Evolutionary conservation across 2,329 filamentous ascomycete genomes (phyloP).

Genomic region (Colletotrichum ledebouriae): DNA sequence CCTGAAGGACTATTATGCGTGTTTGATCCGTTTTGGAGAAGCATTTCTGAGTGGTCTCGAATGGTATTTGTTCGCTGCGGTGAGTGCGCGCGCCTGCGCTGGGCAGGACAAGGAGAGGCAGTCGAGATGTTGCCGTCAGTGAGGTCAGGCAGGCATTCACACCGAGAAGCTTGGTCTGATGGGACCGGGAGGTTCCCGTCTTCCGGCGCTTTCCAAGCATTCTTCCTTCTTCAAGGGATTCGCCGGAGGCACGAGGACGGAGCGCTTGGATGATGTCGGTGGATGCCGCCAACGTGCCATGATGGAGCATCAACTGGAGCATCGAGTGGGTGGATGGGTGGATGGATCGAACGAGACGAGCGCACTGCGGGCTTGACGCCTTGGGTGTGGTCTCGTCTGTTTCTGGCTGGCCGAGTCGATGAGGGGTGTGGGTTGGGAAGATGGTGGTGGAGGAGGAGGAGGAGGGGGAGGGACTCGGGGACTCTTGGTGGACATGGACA

Average conservation of each 20-base stretch:
- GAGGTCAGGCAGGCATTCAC: not conserved
- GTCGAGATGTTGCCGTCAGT: slow-evolving; percentile 13
- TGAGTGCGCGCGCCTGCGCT: slow-evolving; percentile 6
- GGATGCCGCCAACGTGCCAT: slow-evolving; percentile 18
- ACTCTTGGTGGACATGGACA: not conserved
- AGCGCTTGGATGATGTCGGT: slow-evolving; percentile 26
- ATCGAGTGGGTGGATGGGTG: not conserved
- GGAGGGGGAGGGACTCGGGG: not conserved
- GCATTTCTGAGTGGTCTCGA: not conserved
- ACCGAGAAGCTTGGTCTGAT: not conserved
- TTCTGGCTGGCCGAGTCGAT: not conserved
- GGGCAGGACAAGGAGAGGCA: not conserved
- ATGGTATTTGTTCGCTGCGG: not conserved
- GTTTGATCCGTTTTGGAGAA: not conserved
- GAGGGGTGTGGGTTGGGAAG: not conserved
- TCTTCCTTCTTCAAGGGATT: not conserved
- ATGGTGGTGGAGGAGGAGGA: slow-evolving; percentile 11
- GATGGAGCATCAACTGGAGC: slow-evolving; percentile 27
- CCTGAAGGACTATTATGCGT: not conserved
- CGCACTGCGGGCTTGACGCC: not conserved
- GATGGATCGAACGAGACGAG: slow-evolving; percentile 12
- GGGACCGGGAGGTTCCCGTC: not conserved
- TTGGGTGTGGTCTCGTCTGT: not conserved
- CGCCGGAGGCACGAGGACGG: not conserved
- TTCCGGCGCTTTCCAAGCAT: slow-evolving; percentile 2